These are phyloP conservation scores for Glycyrrhiza uralensis DNA, from an alignment of 306 rosid genomes.

Conservation along the genomic window DNA sequence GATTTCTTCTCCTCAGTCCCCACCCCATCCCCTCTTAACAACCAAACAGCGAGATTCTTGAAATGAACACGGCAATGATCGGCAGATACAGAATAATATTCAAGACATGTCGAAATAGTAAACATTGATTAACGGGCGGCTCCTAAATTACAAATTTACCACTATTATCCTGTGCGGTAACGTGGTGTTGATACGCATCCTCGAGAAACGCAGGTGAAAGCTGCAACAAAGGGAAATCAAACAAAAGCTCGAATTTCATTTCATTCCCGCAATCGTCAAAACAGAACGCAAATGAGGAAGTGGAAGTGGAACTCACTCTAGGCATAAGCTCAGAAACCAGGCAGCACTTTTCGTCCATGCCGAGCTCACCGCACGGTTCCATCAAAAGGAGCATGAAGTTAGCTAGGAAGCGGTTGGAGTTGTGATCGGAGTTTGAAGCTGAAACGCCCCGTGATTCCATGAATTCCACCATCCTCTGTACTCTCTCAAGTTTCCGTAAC, in stretches of 20 bases:
- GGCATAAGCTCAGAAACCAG: conserved; percentile 57
- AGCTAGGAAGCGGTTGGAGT: conserved; percentile 50
- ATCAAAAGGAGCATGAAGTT: conserved; percentile 52
- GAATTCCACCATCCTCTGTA: conserved; percentile 42
- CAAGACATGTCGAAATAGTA: neutral
- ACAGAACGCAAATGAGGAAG: neutral
- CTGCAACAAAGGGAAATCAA: conserved; percentile 33
- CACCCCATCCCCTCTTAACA: neutral
- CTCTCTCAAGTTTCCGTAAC: conserved; percentile 54
- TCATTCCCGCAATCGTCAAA: neutral
- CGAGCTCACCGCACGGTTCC: conserved; percentile 70
- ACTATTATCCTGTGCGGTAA: conserved; percentile 2
- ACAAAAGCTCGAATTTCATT: neutral
- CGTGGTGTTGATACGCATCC: conserved; percentile 43
- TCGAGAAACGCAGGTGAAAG: conserved; percentile 61
- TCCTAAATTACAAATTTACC: neutral
- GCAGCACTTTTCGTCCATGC: conserved; percentile 42
- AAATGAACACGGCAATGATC: neutral
- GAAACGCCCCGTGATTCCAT: conserved; percentile 40
- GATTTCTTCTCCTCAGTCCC: neutral
- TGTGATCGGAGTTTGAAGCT: conserved; percentile 13
- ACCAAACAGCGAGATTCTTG: neutral
- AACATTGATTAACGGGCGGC: neutral
- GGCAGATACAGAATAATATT: neutral
- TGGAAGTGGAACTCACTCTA: conserved; percentile 31